Conservation (phyloP, 148 eudicot species). For the Nepenthes mirabilis region DNA sequence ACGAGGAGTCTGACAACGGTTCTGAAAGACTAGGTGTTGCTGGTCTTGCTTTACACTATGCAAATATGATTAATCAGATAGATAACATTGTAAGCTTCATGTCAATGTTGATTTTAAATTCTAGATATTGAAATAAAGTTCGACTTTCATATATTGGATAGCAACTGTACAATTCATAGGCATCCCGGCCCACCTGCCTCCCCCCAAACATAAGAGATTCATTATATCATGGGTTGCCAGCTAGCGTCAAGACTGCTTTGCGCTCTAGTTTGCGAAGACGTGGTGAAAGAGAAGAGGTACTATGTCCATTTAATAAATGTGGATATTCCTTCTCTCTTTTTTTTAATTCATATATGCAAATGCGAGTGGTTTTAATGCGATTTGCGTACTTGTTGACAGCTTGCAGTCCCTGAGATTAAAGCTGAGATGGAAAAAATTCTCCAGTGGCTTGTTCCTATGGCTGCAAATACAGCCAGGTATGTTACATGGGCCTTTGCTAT, state of each 20-base stretch:
- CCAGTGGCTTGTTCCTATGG: conserved; percentile 79
- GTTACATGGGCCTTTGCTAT: conserved; percentile 7
- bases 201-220: conserved; percentile 24
- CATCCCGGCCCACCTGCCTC: not conserved
- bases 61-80: conserved; percentile 32
- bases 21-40: conserved; percentile 28
- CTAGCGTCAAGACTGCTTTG: conserved; percentile 52
- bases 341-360: too few relatives aligned
- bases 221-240: conserved; percentile 71
- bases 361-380: not conserved
- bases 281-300: conserved; percentile 53
- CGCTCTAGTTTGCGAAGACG: conserved; percentile 58
- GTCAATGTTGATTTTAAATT: not conserved
- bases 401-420: conserved; percentile 48
- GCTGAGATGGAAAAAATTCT: conserved; percentile 85
- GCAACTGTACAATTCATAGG: not conserved
- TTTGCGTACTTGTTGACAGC: conserved; percentile 28
- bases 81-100: conserved; percentile 33
- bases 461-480: conserved; percentile 79
- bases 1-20: not conserved
- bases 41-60: conserved; percentile 39
- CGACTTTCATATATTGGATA: not conserved
- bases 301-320: too few relatives aligned
- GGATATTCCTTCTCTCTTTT: too few relatives aligned
- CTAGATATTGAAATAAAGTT: too few relatives aligned